Conservation (phyloP, 805 yeast genomes). For the Lipomyces yamadae region DNA sequence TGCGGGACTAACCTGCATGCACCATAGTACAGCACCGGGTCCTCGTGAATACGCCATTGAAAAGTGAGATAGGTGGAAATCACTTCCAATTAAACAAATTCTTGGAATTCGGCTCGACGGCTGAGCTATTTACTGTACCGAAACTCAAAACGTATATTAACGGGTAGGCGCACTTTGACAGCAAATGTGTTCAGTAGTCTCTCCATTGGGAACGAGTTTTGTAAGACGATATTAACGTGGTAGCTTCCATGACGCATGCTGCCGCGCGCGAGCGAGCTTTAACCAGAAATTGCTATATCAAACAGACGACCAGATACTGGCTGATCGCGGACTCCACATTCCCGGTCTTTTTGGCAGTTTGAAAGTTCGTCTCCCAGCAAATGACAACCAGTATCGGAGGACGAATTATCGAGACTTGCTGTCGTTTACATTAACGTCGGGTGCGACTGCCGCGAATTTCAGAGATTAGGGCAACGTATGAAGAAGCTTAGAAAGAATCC, state of each 20-base stretch:
- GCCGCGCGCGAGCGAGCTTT: not conserved
- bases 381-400: not conserved
- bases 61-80: too few species aligned
- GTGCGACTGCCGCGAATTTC: not conserved
- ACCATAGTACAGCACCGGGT: too few species aligned
- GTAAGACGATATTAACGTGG: not conserved
- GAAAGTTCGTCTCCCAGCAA: not conserved
- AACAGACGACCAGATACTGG: not conserved
- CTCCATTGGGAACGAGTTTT: not conserved
- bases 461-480: not conserved
- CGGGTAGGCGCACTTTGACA: not conserved
- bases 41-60: too few species aligned
- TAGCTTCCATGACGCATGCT: not conserved
- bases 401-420: not conserved
- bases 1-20: too few species aligned
- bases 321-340: not conserved
- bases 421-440: not conserved
- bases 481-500: not conserved
- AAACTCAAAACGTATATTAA: conserved; percentile 4
- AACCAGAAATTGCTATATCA: not conserved
- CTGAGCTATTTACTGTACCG: too few species aligned
- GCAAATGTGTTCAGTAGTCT: conserved; percentile 6
- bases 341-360: not conserved
- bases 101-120: too few species aligned
- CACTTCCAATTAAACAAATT: too few species aligned